Evolutionary conservation across 73 alveolate genomes (phyloP).

Genomic region (Paramecium octaurelia): DNA sequence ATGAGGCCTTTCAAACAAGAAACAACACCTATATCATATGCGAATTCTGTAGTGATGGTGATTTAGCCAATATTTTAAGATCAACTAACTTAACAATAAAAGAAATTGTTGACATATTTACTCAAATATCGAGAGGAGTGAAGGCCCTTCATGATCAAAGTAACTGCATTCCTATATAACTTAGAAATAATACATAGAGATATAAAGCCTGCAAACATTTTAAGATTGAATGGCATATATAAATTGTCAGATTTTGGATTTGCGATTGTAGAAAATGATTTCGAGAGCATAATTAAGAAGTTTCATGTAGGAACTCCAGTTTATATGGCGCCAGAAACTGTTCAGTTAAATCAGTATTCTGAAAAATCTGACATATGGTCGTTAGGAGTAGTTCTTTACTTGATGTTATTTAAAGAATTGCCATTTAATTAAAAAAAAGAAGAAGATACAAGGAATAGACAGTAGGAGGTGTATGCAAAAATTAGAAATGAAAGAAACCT

Average conservation of each 20-base stretch:
- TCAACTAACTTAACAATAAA: not conserved
- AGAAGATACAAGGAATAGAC: not conserved
- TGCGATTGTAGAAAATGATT: not conserved
- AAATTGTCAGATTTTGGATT: conserved; percentile 50
- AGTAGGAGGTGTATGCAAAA: not conserved
- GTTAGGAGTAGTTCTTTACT: conserved; percentile 36
- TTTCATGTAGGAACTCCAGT: conserved; percentile 62
- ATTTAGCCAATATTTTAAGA: not conserved
- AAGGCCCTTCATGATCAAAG: conserved; percentile 7
- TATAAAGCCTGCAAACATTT: conserved; percentile 36
- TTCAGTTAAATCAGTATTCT: conserved; percentile 50
- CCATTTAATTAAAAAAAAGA: not conserved
- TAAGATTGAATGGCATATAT: not conserved
- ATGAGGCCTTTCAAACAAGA: not conserved
- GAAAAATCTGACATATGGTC: conserved; percentile 71
- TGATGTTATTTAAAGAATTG: not conserved
- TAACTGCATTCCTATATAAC: not conserved
- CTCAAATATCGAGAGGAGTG: not conserved
- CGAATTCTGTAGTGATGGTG: conserved; percentile 24
- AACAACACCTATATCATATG: conserved; percentile 3
- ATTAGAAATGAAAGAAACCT: not conserved
- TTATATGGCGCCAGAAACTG: conserved; percentile 70
- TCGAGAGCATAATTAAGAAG: conserved; percentile 6
- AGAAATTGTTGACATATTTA: not conserved
- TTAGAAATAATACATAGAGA: conserved; percentile 41